Evolutionary conservation across 2,329 filamentous ascomycete species (phyloP), one percentile per base, ranked within the genome.

Genomic region (Penicillium hesseltinei): DNA sequence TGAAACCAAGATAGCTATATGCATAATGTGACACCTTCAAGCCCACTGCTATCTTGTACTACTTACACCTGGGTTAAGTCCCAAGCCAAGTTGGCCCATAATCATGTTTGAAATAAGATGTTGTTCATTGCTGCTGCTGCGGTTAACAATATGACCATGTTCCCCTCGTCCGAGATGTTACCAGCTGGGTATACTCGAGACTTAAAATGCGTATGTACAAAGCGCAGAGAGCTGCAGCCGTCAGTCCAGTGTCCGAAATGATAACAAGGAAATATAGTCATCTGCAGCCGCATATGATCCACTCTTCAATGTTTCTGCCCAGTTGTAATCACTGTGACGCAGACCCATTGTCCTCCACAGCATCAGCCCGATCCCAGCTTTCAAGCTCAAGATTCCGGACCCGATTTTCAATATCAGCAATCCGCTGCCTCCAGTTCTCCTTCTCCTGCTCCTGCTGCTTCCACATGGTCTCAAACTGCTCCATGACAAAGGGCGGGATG

Each of bases 281-380:
- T 40, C 25, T 10, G 5, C 13, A 35, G 5, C 21, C 35, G 4
- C 9, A 42, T 4, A 35, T 19, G 17, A 19, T 15, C 29, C 6
- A 2, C 15, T 21, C 27, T 17, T 44, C 39, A 10, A 29, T 6
- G 4, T 10, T 8, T 25, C 21, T 23, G 4, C 2, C 8, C 21
- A 13, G 9, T 13, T 50, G 0, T 17, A 43, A 33, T 42, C 8
- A 42, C 31, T 61, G 36, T 57, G 54, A 63, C 35, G 77, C 74
- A 58, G 71, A 76, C 1, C 86, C 86, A 57, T 87, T 70, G 71
- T 91, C 88, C 71, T 94, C 90, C 29, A 88, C 83, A 2, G 90
- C 90, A 71, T 84, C 88, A 36, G 77, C 73, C 56, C 85, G 78
- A 73, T 92, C 83, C 91, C 92, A 96, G 33, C 88, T 91, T 57